phyloP scores from a whole-genome alignment of 2,329 filamentous ascomycete species.

The Aspergillus transmontanensis region DNA sequence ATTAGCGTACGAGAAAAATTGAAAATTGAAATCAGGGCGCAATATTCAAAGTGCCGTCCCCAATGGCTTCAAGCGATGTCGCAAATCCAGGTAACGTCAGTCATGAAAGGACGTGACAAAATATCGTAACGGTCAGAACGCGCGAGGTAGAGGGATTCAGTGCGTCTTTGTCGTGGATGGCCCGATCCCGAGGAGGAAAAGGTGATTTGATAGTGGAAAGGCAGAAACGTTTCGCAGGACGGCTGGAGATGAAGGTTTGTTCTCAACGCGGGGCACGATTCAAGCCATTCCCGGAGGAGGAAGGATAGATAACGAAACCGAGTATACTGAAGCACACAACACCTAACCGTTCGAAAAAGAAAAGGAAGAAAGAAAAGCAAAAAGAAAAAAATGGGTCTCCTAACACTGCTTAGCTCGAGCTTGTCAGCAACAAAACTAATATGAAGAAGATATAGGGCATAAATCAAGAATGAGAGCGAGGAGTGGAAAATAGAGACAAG shows the following conservation, averaged over 20 bases:
- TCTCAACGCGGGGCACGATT: conserved; percentile 12
- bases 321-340: neutral
- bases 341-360: neutral
- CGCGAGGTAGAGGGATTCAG: neutral
- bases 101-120: neutral
- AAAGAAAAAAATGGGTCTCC: neutral
- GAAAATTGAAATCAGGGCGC: neutral
- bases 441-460: neutral
- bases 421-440: neutral
- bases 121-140: conserved; percentile 5
- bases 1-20: conserved; percentile 1
- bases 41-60: conserved; percentile 9
- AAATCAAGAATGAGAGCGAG: neutral
- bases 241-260: conserved; percentile 2
- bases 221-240: conserved; percentile 7
- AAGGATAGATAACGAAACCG: conserved; percentile 4
- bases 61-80: conserved; percentile 13
- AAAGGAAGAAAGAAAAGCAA: neutral
- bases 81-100: neutral
- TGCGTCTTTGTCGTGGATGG: neutral
- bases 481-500: neutral
- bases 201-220: conserved; percentile 1
- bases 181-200: neutral
- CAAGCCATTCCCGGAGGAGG: conserved; percentile 1
- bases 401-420: neutral